Conservation (phyloP, 2,329 filamentous ascomycete genomes). For the Rutstroemia sydowiana region DNA sequence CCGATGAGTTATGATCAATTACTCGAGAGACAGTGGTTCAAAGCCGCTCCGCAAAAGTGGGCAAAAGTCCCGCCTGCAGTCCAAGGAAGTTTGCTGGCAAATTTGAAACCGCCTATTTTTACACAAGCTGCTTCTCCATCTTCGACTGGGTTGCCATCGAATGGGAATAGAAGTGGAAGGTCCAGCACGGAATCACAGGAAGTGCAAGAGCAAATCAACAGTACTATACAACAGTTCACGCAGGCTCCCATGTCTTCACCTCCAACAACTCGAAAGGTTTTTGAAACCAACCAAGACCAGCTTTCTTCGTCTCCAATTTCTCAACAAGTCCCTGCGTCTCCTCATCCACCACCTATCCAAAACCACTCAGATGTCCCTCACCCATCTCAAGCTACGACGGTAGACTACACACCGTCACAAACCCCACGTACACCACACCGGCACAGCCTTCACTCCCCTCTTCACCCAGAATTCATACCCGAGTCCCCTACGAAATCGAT, state of each 20-base stretch:
- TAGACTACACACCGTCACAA: conserved; percentile 24
- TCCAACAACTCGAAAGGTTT: not conserved
- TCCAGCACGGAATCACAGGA: conserved; percentile 27
- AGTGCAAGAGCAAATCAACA: conserved; percentile 23
- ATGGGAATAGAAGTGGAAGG: conserved; percentile 1
- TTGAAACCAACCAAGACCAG: too few species aligned
- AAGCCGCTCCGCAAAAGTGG: conserved; percentile 43
- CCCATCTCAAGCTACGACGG: conserved; percentile 28
- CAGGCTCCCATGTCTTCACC: conserved; percentile 8
- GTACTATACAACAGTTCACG: conserved; percentile 24
- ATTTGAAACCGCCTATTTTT: conserved; percentile 47
- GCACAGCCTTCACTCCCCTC: not conserved
- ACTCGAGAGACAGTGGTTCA: conserved; percentile 47
- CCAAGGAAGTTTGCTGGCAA: conserved; percentile 50
- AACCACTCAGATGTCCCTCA: not conserved
- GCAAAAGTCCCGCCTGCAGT: conserved; percentile 49
- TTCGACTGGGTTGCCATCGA: not conserved
- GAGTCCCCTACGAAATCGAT: conserved; percentile 22
- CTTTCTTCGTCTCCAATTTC: not conserved
- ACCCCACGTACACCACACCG: conserved; percentile 7
- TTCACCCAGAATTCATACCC: conserved; percentile 18
- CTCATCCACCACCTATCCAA: not conserved
- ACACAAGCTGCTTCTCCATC: conserved; percentile 15
- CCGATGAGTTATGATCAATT: conserved; percentile 46
- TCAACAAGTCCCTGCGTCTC: not conserved